Conservation (phyloP, 768 basidiomycete genomes). For the Lactarius deliciosus region DNA sequence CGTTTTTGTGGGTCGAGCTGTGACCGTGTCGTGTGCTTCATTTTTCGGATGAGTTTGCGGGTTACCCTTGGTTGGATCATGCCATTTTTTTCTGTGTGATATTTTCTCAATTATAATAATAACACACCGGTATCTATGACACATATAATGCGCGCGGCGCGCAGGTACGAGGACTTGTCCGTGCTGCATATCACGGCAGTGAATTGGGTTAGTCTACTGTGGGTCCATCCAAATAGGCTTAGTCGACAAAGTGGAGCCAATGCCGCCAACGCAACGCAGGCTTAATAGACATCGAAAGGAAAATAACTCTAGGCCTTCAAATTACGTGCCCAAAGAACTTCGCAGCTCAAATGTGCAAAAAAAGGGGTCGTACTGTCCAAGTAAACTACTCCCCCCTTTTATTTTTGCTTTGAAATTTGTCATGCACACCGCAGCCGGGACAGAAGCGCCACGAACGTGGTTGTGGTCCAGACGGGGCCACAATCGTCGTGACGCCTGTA, state of each 20-base stretch:
- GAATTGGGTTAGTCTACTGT: background rate
- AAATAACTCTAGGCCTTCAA: background rate
- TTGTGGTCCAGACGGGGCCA: background rate
- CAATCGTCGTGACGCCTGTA: background rate
- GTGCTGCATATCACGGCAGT: background rate
- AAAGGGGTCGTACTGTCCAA: background rate
- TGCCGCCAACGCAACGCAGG: background rate
- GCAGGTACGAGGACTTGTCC: background rate
- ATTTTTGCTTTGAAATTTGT: background rate
- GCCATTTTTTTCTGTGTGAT: background rate
- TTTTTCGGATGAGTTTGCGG: background rate
- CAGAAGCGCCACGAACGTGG: background rate
- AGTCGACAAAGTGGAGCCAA: background rate
- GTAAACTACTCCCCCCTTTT: background rate
- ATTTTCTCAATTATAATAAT: background rate
- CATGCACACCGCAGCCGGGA: background rate
- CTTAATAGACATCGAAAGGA: background rate
- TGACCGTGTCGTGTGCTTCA: background rate
- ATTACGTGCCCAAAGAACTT: background rate
- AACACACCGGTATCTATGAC: background rate
- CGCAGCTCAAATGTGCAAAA: background rate
- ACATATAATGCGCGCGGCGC: background rate
- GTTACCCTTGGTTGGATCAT: background rate
- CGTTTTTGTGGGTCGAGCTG: constrained; percentile 23
- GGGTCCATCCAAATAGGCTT: background rate